These are phyloP conservation scores for Piper longum DNA, from an alignment of 164 flowering plant species.

Conservation along the genomic window DNA sequence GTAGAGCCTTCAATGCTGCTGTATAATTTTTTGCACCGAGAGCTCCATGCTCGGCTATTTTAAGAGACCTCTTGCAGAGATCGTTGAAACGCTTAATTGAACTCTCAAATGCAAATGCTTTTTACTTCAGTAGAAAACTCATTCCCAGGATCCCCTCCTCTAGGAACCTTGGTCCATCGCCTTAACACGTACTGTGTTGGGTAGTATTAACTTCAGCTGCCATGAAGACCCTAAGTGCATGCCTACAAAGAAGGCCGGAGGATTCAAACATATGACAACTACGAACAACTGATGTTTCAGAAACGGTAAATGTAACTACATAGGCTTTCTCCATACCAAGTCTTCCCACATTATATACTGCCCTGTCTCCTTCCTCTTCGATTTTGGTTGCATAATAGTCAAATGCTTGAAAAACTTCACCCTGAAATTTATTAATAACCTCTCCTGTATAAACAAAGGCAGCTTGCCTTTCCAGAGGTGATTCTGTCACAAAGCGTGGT, in stretches of 20 bases:
- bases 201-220: background rate
- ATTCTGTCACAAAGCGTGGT: constrained; percentile 5
- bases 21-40: constrained; percentile 25
- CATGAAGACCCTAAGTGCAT: constrained; percentile 7
- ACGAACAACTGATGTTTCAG: constrained; percentile 4
- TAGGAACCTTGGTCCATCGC: constrained; percentile 39
- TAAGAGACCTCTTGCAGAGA: constrained; percentile 35
- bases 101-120: constrained; percentile 14
- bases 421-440: constrained; percentile 7
- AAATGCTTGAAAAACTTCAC: constrained; percentile 2
- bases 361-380: constrained; percentile 2
- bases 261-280: constrained; percentile 7
- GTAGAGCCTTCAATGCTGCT: constrained; percentile 28
- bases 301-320: background rate
- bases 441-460: constrained; percentile 6
- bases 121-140: constrained; percentile 14
- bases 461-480: constrained; percentile 10
- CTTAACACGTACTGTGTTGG: constrained; percentile 27
- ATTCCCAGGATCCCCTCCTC: constrained; percentile 19
- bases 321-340: constrained; percentile 3
- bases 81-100: constrained; percentile 23
- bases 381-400: constrained; percentile 6
- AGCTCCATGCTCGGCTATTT: constrained; percentile 40
- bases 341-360: constrained; percentile 6
- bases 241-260: constrained; percentile 6